Conservation (phyloP, 2,329 filamentous ascomycete species). For the Akanthomyces uredinophilus region DNA sequence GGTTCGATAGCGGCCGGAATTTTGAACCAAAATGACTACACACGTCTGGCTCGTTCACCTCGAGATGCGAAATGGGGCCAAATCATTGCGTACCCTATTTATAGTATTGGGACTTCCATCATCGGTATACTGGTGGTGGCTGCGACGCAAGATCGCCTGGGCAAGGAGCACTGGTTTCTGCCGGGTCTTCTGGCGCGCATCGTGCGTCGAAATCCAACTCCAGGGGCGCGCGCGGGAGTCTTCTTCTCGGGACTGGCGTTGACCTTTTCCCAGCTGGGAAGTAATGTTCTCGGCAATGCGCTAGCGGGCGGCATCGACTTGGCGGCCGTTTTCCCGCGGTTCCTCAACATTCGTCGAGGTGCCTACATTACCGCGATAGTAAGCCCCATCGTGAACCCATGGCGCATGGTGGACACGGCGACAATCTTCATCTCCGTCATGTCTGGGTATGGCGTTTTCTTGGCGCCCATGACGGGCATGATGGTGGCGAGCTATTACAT, state of each 20-base stretch:
- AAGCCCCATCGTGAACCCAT: slow-evolving; percentile 33
- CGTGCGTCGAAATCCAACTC: slow-evolving; percentile 25
- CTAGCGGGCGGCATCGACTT: slow-evolving; percentile 35
- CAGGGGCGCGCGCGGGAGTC: slow-evolving; percentile 31
- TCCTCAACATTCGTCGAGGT: slow-evolving; percentile 34
- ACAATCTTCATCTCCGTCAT: slow-evolving; percentile 32
- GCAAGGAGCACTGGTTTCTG: slow-evolving; percentile 34
- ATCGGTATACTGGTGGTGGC: slow-evolving; percentile 38
- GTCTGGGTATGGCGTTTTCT: slow-evolving; percentile 33
- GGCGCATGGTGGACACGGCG: slow-evolving; percentile 34
- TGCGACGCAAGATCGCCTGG: slow-evolving; percentile 33
- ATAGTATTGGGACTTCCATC: slow-evolving; percentile 31
- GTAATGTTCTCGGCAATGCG: slow-evolving; percentile 34
- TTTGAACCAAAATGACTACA: slow-evolving; percentile 35
- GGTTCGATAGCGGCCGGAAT: slow-evolving; percentile 35
- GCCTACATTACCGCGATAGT: slow-evolving; percentile 33
- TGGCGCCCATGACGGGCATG: slow-evolving; percentile 36
- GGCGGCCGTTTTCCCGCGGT: slow-evolving; percentile 32
- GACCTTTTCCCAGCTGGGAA: slow-evolving; percentile 32
- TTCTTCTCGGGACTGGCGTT: slow-evolving; percentile 36
- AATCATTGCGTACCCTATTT: slow-evolving; percentile 31
- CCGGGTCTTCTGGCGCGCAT: slow-evolving; percentile 30
- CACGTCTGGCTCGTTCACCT: slow-evolving; percentile 29
- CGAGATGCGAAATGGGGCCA: slow-evolving; percentile 32
- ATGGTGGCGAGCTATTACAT: slow-evolving; percentile 34